Evolutionary conservation across 2,329 filamentous ascomycete genomes (phyloP), one percentile per base, ranked within the genome.

Genomic region (Talaromyces sp.): DNA sequence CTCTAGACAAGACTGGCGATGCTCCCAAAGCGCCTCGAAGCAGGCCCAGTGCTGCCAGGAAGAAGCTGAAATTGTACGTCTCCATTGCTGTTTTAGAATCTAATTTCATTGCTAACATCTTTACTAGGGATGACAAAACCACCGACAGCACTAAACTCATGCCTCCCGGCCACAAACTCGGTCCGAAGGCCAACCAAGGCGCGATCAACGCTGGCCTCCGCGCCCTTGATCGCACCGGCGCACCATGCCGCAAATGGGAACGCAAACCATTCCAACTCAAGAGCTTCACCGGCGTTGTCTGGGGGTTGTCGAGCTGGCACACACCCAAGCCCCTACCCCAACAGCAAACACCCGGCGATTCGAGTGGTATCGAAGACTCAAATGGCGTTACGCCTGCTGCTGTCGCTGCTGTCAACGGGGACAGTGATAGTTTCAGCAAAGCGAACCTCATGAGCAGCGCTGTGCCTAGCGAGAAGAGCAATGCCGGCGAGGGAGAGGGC

Each of bases 141-240:
- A 77, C 78, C 65, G 83, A 85, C 63, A 73, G 76, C 64, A 74
- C 73, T 59, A 77, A 73, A 68, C 66, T 70, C 64, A 67, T 72
- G 66, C 73, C 75, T 6, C 79, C 82, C 52, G 82, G 84, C 60
- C 91, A 94, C 79, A 96, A 96, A 78, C 89, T 98, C 31, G 94
- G 94, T 3, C 95, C 95, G 70, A 98, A 97, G 79, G 94, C 94
- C 60, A 98, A 97, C 77, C 91, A 94, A 73, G 95, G 95, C 69
- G 94, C 94, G 66, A 99, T 99, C 84, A 99, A 99, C 75, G 95
- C 95, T 63, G 92, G 92, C 61, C 89, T 99, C 59, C 92, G 95
- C 63, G 94, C 95, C 13, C 90, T 99, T 69, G 95, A 99, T 78
- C 89, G 94, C 67, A 90, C 90, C 8, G 94, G 94, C 70, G 91